Evolutionary conservation across 805 yeast species (phyloP), one percentile per base, ranked within the genome.

Genomic region (Candida hispaniensis): DNA sequence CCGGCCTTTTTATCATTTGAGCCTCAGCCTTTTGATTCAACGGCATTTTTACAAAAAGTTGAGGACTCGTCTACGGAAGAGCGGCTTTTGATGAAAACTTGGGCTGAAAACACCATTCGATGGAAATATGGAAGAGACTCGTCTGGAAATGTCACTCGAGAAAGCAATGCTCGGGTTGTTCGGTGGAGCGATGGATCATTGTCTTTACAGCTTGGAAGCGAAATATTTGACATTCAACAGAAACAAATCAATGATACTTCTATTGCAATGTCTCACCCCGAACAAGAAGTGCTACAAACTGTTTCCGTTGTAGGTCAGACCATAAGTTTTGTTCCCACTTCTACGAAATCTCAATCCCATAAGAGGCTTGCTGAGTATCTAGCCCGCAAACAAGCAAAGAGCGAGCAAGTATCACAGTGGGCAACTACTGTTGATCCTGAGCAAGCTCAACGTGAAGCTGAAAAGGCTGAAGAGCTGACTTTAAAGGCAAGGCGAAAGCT

Each of bases 181-280:
- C 79, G 82, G 54, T 91, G 98, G 98, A 78, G 79, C 39, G 97
- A 91, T 57, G 98, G 98, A 1, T 66, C 82, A 4, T 59, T 74
- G 43, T 85, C 96, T 2, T 61, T 91, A 46, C 86, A 82, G 50
- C 60, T 91, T 22, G 98, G 98, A 18, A 66, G 68, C 29, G 98
- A 91, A 57, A 66, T 77, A 44, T 88, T 86, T 48, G 96, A 88
- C 51, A 73, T 82, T 41, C 58, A 69, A 7, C 49, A 46, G 25
- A 71, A 73, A 39, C 73, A 77, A 6, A 61, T 74, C 23, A 72
- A 69, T 34, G 93, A 85, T 50, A 73, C 79, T 18, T 73, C 79
- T 38, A 61, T 91, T 30, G 75, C 80, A 2, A 68, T 71, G 17
- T 71, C 83, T 18, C 79, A 78, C 49, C 78, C 77, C 39, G 71